Evolutionary conservation across 108 stramenopile species (phyloP).

Genomic region (Cyclotella choctawhatcheeana): DNA sequence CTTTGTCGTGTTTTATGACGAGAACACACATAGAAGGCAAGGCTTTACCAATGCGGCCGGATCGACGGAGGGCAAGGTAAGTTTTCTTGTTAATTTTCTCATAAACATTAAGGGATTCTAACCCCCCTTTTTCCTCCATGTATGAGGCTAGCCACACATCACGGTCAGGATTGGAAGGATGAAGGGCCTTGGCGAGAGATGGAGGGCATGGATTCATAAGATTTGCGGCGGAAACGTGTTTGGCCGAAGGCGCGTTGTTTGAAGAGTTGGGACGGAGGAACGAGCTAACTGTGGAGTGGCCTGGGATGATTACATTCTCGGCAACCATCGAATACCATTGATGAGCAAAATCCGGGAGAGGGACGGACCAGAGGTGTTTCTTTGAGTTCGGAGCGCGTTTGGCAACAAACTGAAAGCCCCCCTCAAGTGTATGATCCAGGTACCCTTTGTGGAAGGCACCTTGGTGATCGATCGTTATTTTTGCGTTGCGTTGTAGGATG

Average conservation of each 20-base stretch:
- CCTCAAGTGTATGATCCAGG: background rate
- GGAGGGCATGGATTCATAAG: background rate
- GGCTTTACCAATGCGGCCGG: background rate
- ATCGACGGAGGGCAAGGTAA: background rate
- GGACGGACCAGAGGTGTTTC: background rate
- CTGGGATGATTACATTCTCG: background rate
- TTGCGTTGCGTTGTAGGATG: conserved; percentile 1
- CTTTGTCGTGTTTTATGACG: conserved; percentile 8
- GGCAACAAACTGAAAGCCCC: background rate
- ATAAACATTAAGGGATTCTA: background rate
- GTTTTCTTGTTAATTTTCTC: background rate
- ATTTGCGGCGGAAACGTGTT: background rate
- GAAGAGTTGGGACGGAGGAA: background rate
- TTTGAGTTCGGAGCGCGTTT: background rate
- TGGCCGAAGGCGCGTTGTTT: background rate
- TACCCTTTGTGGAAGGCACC: conserved; percentile 12
- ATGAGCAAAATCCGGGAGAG: conserved; percentile 6
- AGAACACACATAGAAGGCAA: conserved; percentile 12
- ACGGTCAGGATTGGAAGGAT: no score
- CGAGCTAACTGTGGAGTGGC: no score
- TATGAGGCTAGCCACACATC: no score
- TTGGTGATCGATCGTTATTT: conserved; percentile 12
- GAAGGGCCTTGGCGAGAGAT: background rate
- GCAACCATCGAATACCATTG: background rate
- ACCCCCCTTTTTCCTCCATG: conserved; percentile 7